These are phyloP conservation scores for Sonneratia alba DNA, from an alignment of 345 rosid genomes.

Conservation along the genomic window DNA sequence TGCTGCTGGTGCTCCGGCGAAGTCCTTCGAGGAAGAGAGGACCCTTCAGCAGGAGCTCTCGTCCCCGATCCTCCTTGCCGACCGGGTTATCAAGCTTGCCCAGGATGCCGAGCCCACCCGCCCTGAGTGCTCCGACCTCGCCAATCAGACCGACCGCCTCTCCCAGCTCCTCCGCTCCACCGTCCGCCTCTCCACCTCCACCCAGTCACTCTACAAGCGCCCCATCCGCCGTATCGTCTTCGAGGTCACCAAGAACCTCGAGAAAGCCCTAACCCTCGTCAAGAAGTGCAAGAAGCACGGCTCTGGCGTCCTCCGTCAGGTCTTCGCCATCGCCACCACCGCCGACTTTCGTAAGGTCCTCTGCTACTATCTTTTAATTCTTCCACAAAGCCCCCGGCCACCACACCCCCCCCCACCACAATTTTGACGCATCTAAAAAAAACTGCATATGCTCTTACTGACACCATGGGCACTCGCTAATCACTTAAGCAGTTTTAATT, in stretches of 20 bases:
- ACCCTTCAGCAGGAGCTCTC: slow-evolving; percentile 28
- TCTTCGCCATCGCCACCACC: slow-evolving; percentile 17
- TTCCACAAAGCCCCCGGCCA: no score
- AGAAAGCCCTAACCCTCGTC: slow-evolving; percentile 14
- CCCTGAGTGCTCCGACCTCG: slow-evolving; percentile 45
- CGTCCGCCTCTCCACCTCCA: slow-evolving; percentile 35
- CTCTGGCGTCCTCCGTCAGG: slow-evolving; percentile 11
- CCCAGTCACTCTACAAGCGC: slow-evolving; percentile 13
- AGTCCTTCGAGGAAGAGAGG: slow-evolving; percentile 13
- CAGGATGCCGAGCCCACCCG: slow-evolving; percentile 37
- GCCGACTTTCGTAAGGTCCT: slow-evolving; percentile 14
- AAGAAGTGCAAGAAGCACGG: slow-evolving; percentile 13
- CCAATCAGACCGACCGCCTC: slow-evolving; percentile 51
- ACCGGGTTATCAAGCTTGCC: slow-evolving; percentile 36
- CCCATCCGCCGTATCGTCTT: slow-evolving; percentile 19
- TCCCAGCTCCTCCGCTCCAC: slow-evolving; percentile 53
- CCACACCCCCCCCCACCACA: no score
- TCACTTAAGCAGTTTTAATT: not conserved
- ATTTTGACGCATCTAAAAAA: not conserved
- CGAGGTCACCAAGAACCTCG: slow-evolving; percentile 15
- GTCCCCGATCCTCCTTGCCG: slow-evolving; percentile 32
- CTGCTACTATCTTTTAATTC: not conserved
- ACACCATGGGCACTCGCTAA: not conserved
- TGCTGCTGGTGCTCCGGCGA: slow-evolving; percentile 4
- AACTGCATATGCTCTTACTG: no score